Conservation (phyloP, 345 rosid genomes). For the Rhodomyrtus tomentosa region DNA sequence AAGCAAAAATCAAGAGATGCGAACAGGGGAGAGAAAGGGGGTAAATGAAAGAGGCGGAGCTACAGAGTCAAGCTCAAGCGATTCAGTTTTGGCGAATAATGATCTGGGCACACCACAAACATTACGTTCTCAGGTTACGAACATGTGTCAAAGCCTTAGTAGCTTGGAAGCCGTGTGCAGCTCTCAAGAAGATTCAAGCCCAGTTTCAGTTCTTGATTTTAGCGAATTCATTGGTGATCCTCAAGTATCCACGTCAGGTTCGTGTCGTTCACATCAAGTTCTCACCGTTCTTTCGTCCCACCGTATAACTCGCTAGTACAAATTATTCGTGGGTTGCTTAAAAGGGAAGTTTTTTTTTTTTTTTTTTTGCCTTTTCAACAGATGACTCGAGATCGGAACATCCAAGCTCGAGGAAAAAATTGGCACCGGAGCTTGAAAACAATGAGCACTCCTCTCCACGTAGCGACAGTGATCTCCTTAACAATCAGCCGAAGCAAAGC, state of each 20-base stretch:
- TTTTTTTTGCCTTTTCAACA: too few species aligned
- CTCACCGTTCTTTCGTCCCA: neutral
- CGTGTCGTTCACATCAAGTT: neutral
- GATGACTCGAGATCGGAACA: slow-evolving; percentile 4
- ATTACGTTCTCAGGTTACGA: neutral
- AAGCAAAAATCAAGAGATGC: slow-evolving; percentile 12
- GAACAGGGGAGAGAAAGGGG: neutral
- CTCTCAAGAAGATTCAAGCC: slow-evolving; percentile 64
- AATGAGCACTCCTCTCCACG: neutral
- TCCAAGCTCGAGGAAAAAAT: slow-evolving; percentile 13
- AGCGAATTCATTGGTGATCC: slow-evolving; percentile 28
- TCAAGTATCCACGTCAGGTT: slow-evolving; percentile 27
- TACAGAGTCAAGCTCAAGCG: neutral
- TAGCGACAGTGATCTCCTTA: neutral
- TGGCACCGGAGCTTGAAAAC: slow-evolving; percentile 14
- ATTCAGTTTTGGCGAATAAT: neutral
- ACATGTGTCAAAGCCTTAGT: neutral
- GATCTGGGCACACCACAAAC: neutral
- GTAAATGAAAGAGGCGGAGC: neutral
- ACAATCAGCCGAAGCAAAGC: slow-evolving; percentile 1
- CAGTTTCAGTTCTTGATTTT: slow-evolving; percentile 83
- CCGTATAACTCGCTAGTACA: neutral
- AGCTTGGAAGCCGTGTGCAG: slow-evolving; percentile 30
- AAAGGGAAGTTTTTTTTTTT: neutral
- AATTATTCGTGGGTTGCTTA: neutral